phyloP scores from a whole-genome alignment of 768 basidiomycete genomes.

The Phaeolepiota aurea region DNA sequence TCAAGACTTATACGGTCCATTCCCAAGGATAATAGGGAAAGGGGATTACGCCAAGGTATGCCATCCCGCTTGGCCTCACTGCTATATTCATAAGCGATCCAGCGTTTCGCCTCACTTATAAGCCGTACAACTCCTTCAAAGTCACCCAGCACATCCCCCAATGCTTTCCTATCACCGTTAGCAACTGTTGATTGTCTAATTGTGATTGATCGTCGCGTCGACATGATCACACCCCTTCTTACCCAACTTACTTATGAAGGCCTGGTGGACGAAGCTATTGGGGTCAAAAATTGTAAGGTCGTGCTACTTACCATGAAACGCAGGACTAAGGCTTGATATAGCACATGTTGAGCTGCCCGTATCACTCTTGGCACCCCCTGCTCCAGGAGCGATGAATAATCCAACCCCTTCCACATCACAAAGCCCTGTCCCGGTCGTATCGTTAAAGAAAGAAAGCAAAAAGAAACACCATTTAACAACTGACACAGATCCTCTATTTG shows the following conservation, averaged over 20 bases:
- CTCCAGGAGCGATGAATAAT: conserved; percentile 30
- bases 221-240: conserved; percentile 92
- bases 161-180: conserved; percentile 35
- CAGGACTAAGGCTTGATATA: conserved; percentile 17
- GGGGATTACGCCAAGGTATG: conserved; percentile 78
- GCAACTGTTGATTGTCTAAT: conserved; percentile 79
- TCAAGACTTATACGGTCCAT: conserved; percentile 79
- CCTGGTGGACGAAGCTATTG: conserved; percentile 86
- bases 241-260: conserved; percentile 98
- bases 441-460: conserved; percentile 69
- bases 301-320: conserved; percentile 1
- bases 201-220: conserved; percentile 82
- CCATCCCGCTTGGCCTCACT: conserved; percentile 4
- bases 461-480: conserved; percentile 86
- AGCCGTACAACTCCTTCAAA: conserved; percentile 45
- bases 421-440: conserved; percentile 30
- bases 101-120: conserved; percentile 76
- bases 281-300: conserved; percentile 80
- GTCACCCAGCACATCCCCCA: conserved; percentile 23
- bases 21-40: conserved; percentile 90
- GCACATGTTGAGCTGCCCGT: conserved; percentile 78
- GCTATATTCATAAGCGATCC: conserved; percentile 3
- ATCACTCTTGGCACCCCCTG: conserved; percentile 55
- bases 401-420: conserved; percentile 29
- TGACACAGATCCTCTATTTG: conserved; percentile 69